These are phyloP conservation scores for Chlamydomonas incerta DNA, from an alignment of 139 green algal species.

Conservation along the genomic window DNA sequence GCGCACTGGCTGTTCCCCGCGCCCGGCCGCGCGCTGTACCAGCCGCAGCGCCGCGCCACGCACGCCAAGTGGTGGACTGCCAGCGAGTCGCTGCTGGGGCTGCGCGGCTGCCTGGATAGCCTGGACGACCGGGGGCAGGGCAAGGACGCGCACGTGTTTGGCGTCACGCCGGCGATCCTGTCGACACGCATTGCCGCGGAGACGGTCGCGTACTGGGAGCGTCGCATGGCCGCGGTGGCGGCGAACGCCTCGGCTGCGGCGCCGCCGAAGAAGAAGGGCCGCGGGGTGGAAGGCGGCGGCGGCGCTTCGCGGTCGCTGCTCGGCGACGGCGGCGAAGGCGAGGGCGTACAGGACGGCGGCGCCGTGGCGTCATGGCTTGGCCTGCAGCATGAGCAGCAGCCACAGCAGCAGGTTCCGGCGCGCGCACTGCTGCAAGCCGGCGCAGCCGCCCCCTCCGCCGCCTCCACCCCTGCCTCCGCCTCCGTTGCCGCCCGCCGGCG, in stretches of 20 bases:
- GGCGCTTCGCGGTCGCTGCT: no score
- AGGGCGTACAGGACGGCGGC: no score
- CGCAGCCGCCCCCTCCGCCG: no score
- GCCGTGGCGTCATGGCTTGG: no score
- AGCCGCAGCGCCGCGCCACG: slow-evolving; percentile 16
- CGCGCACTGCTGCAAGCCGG: no score
- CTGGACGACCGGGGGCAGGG: neutral
- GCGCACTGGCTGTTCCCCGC: slow-evolving; percentile 18
- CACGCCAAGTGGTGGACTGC: slow-evolving; percentile 5
- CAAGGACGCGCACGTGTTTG: slow-evolving; percentile 3
- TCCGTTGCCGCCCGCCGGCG: neutral
- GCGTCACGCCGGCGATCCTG: slow-evolving; percentile 21
- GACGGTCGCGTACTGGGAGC: neutral
- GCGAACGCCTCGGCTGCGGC: no score
- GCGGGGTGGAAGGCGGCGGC: no score
- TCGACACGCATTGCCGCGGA: neutral
- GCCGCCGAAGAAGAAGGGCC: no score
- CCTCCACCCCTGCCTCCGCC: no score
- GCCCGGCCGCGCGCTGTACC: slow-evolving; percentile 15
- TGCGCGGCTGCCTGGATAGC: neutral
- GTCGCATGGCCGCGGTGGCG: neutral
- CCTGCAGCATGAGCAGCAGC: no score
- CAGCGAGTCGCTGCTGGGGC: slow-evolving; percentile 1
- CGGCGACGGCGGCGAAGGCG: no score
- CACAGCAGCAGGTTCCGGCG: no score